Evolutionary conservation across 495 filamentous ascomycete genomes (phyloP), one percentile per base, ranked within the genome.

Genomic region (Oidiodendron maius): DNA sequence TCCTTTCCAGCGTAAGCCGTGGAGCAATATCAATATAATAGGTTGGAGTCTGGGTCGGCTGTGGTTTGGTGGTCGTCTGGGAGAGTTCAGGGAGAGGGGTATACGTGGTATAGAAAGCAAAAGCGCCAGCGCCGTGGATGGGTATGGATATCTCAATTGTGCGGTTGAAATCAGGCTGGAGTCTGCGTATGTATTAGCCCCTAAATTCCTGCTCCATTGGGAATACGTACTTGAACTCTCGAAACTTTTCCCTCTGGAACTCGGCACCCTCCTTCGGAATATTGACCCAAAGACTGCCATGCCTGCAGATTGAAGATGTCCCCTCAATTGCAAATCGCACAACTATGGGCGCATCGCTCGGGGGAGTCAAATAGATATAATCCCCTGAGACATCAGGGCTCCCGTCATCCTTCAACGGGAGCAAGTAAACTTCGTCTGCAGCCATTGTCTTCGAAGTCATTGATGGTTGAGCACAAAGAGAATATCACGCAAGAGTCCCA

Each of bases 11-110:
- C 8, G 81, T 77, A 55, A 99, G 74, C n/a, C 72, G 75, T 1
- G 94, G 93, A 6, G 82, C 83, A 3, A 99, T 89, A 70, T 96
- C 91, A 63, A 98, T 89, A 66, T 96, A 96, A 66, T 89, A 89
- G 28, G 77, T 68, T 3, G 74, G 71, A 0, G 91, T 96, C 57
- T 71, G 72, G 39, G 86, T 84, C 8, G 80, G 72, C 53, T 78
- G 66, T 56, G 57, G 48, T 23, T 51, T 41, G 17, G 70, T 54
- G 16, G 71, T 61, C 22, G 79, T 59, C 25, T 78, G 69, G 16
- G 83, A 77, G 59, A 95, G 85, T 21, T 80, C 70, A 1, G 93
- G 94, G 15, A 97, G 78, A 22, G 91, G 87, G 25, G 85, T 81
- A 65, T 89, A 99, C 39, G 90, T 93, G 22, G 86, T 89, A 66